Percentiles rank a stretch among this genome's conserved stretches.
phyloP scores from a whole-genome alignment of 306 rosid species.

The Canavalia gladiata region DNA sequence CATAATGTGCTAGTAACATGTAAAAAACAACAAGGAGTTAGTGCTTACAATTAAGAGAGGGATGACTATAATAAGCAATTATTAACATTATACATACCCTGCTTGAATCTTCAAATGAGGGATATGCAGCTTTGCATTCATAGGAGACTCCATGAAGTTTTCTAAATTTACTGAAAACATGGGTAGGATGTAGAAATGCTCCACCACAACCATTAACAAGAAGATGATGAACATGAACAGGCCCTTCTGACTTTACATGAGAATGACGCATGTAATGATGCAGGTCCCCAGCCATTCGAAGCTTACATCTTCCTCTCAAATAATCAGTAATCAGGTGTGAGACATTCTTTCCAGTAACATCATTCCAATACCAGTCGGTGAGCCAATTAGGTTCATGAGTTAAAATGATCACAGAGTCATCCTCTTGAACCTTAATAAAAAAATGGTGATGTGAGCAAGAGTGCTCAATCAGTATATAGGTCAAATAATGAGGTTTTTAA shows the following conservation, averaged over 20 bases:
- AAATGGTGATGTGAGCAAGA: constrained; percentile 45
- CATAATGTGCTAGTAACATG: constrained; percentile 17
- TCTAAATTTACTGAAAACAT: constrained; percentile 83
- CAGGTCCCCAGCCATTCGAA: constrained; percentile 97
- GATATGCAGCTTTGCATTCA: constrained; percentile 94
- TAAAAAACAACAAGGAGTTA: constrained; percentile 14
- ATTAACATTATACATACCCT: constrained; percentile 62
- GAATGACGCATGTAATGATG: constrained; percentile 99
- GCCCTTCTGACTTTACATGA: constrained; percentile 75
- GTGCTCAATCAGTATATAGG: constrained; percentile 34
- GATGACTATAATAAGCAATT: constrained; percentile 39
- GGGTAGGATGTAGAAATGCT: constrained; percentile 98
- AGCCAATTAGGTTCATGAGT: constrained; percentile 98
- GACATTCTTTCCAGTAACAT: constrained; percentile 86
- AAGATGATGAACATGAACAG: constrained; percentile 81
- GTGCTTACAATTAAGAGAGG: constrained; percentile 3
- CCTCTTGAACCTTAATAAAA: constrained; percentile 71
- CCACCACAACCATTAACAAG: constrained; percentile 99
- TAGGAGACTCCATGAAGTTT: constrained; percentile 70
- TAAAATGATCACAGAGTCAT: constrained; percentile 85
- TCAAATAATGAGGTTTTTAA: constrained; percentile 17
- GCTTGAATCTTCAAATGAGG: constrained; percentile 93
- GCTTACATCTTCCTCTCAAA: constrained; percentile 94
- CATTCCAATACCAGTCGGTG: constrained; percentile 94
- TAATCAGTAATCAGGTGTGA: constrained; percentile 83